A percentile compares a stretch with the other conserved stretches of the same genome.
Evolutionary conservation across 2,329 filamentous ascomycete genomes (phyloP).

Genomic region (Fusarium verrucosum): DNA sequence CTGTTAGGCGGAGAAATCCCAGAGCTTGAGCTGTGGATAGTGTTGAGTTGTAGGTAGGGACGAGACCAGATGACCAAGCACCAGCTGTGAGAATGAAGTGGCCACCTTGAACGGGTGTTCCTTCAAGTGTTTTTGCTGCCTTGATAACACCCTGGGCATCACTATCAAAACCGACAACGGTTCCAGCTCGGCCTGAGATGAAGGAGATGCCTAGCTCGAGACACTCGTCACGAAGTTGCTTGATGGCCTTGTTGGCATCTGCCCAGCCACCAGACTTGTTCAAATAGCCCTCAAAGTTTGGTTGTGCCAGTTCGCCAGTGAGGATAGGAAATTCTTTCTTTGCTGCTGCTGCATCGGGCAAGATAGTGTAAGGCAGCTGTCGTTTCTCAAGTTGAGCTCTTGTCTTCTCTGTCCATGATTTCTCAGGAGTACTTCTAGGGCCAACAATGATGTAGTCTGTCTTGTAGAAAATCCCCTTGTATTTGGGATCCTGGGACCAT

Average conservation of each 20-base stretch:
- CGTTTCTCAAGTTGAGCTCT: constrained; percentile 19
- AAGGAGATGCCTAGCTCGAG: constrained; percentile 28
- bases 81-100: constrained; percentile 30
- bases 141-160: neutral
- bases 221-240: constrained; percentile 27
- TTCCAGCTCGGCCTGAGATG: constrained; percentile 23
- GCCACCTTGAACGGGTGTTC: constrained; percentile 5
- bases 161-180: constrained; percentile 11
- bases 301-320: constrained; percentile 14
- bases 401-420: constrained; percentile 28
- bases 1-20: constrained; percentile 27
- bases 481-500: constrained; percentile 22
- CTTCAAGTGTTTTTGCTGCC: neutral
- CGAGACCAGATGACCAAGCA: constrained; percentile 17
- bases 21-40: constrained; percentile 28
- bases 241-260: constrained; percentile 31
- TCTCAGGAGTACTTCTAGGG: neutral
- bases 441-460: constrained; percentile 17
- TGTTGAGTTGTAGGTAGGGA: constrained; percentile 23
- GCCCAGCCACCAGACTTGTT: constrained; percentile 31
- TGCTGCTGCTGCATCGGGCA: neutral
- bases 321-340: constrained; percentile 7
- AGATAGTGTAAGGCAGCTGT: constrained; percentile 1
- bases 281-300: constrained; percentile 25
- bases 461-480: constrained; percentile 23